Percentiles rank a stretch among this genome's conserved stretches.
Evolutionary conservation across 2,329 filamentous ascomycete genomes (phyloP).

Genomic region (Nannizzia gypsea): DNA sequence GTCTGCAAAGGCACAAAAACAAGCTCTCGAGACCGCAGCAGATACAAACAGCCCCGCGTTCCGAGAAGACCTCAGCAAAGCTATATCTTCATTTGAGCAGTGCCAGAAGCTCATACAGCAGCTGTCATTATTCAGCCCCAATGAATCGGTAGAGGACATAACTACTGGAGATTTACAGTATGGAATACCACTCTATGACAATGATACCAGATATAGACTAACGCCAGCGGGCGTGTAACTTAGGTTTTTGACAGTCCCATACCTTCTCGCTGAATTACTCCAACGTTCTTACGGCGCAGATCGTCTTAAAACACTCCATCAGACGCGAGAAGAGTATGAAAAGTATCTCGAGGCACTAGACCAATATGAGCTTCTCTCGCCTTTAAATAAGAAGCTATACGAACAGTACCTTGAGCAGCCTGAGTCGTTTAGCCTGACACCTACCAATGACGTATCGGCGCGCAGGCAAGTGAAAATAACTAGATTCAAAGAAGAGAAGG

Average conservation of each 20-base stretch:
- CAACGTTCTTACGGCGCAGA: conserved; percentile 53
- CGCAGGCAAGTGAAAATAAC: conserved; percentile 75
- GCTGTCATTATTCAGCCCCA: conserved; percentile 76
- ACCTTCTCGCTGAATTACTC: conserved; percentile 66
- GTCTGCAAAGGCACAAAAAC: conserved; percentile 44
- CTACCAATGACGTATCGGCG: conserved; percentile 53
- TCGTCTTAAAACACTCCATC: conserved; percentile 51
- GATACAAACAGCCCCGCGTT: conserved; percentile 55
- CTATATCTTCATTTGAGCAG: conserved; percentile 60
- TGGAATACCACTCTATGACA: not conserved
- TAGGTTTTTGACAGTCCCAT: conserved; percentile 65
- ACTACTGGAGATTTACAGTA: conserved; percentile 72
- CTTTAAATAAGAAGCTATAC: conserved; percentile 55
- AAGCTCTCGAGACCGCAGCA: conserved; percentile 46
- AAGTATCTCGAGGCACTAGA: conserved; percentile 65
- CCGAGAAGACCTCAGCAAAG: conserved; percentile 53
- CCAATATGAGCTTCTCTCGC: conserved; percentile 60
- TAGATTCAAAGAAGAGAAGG: conserved; percentile 74
- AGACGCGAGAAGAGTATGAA: conserved; percentile 62
- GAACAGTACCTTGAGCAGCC: conserved; percentile 62
- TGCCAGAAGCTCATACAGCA: conserved; percentile 57
- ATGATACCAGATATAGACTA: conserved; percentile 13
- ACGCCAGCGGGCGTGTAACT: not conserved
- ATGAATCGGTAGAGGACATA: conserved; percentile 80
- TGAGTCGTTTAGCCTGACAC: conserved; percentile 59